phyloP scores from a whole-genome alignment of 306 rosid species.

The Prunus mume region DNA sequence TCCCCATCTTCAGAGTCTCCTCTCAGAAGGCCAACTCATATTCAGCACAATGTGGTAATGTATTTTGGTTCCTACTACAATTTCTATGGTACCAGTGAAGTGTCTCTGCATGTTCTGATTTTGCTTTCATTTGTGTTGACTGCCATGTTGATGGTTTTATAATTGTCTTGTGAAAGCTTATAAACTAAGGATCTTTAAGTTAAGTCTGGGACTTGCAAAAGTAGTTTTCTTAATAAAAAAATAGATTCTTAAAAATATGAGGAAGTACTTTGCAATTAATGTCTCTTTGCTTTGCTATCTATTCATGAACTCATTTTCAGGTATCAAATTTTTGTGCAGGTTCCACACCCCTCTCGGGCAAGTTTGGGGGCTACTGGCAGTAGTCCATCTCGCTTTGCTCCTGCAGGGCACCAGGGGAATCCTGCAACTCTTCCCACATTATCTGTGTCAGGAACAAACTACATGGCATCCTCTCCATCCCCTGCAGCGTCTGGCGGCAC shows the following conservation, averaged over 20 bases:
- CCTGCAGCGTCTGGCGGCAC: slow-evolving; percentile 93
- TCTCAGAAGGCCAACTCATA: slow-evolving; percentile 59
- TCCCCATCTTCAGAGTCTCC: slow-evolving; percentile 95
- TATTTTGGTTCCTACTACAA: neutral
- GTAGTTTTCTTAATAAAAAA: neutral
- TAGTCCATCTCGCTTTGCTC: slow-evolving; percentile 84
- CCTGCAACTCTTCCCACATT: slow-evolving; percentile 58
- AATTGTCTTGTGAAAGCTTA: neutral
- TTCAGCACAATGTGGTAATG: slow-evolving; percentile 64
- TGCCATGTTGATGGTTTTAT: neutral
- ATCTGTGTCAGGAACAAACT: slow-evolving; percentile 73
- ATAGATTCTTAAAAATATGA: neutral
- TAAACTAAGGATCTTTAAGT: neutral
- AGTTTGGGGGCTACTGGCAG: slow-evolving; percentile 47
- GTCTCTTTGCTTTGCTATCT: neutral
- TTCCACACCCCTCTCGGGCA: slow-evolving; percentile 66
- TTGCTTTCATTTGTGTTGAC: neutral
- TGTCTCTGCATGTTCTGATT: slow-evolving; percentile 8
- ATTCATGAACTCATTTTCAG: neutral
- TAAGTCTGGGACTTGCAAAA: neutral
- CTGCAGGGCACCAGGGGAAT: slow-evolving; percentile 55
- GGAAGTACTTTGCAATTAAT: neutral
- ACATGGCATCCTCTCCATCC: slow-evolving; percentile 83
- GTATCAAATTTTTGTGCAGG: slow-evolving; percentile 47
- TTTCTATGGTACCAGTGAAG: neutral